Percentiles rank a stretch among this genome's conserved stretches.
phyloP scores from a whole-genome alignment of 192 early-diverging fungal species.

The Chytriomyces confervae region DNA sequence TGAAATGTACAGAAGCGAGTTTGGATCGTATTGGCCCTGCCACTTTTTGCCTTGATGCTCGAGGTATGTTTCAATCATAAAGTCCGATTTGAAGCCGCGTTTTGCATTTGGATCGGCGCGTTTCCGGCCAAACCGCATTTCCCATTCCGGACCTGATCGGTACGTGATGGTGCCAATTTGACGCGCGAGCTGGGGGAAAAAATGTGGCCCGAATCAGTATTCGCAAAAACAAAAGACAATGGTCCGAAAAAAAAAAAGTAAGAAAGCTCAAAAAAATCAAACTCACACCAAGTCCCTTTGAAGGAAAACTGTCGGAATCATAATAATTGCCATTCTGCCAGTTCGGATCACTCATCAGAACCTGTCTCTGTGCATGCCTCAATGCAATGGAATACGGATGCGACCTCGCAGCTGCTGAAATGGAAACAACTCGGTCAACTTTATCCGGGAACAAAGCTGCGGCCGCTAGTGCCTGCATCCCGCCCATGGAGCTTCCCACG shows the following conservation, averaged over 20 bases:
- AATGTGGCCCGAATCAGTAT: too few relatives aligned
- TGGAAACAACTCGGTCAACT: slow-evolving; percentile 78
- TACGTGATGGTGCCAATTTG: slow-evolving; percentile 56
- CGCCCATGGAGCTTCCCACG: slow-evolving; percentile 92
- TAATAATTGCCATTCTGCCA: slow-evolving; percentile 91
- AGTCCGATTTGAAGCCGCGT: slow-evolving; percentile 64
- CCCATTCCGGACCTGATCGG: slow-evolving; percentile 98
- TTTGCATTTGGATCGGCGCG: slow-evolving; percentile 68
- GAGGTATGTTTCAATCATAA: slow-evolving; percentile 93
- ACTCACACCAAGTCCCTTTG: slow-evolving; percentile 87
- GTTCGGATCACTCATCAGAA: slow-evolving; percentile 94
- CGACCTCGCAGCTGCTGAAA: slow-evolving; percentile 90
- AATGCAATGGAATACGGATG: slow-evolving; percentile 97
- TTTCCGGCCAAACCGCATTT: slow-evolving; percentile 88
- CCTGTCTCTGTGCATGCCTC: slow-evolving; percentile 90
- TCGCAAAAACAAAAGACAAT: too few relatives aligned
- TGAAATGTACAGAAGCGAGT: slow-evolving; percentile 69
- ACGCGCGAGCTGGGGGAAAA: neutral
- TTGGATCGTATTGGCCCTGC: slow-evolving; percentile 91
- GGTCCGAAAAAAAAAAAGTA: too few relatives aligned
- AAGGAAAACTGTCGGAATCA: slow-evolving; percentile 74
- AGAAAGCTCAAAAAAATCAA: too few relatives aligned
- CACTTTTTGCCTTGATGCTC: slow-evolving; percentile 95
- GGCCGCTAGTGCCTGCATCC: slow-evolving; percentile 92
- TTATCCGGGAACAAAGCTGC: slow-evolving; percentile 84